Evolutionary conservation across 2,329 filamentous ascomycete species (phyloP).

Genomic region (Bisporella sp.): DNA sequence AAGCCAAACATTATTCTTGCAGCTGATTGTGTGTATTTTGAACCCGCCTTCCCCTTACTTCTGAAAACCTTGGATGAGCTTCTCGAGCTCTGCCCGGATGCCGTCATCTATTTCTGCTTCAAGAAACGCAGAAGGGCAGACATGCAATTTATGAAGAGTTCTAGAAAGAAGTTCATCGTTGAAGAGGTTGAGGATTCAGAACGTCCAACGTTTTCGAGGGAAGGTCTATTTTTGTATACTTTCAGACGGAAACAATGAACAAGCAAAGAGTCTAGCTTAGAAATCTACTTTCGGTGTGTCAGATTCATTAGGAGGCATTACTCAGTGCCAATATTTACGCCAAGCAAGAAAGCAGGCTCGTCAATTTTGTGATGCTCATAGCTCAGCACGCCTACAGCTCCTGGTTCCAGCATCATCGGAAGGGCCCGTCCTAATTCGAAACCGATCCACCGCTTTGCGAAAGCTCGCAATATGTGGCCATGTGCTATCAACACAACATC

Average conservation of each 20-base stretch:
- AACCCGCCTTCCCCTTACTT: constrained; percentile 86
- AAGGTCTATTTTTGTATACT: constrained; percentile 54
- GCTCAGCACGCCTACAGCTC: constrained; percentile 31
- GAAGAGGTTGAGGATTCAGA: constrained; percentile 57
- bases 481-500: constrained; percentile 43
- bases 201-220: constrained; percentile 46
- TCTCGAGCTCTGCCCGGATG: constrained; percentile 61
- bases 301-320: neutral
- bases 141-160: constrained; percentile 65
- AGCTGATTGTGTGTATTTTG: constrained; percentile 95
- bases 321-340: constrained; percentile 26
- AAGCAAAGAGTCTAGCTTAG: neutral
- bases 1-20: constrained; percentile 81
- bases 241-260: constrained; percentile 37
- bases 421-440: constrained; percentile 30
- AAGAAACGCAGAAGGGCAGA: constrained; percentile 84
- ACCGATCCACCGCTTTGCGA: constrained; percentile 47
- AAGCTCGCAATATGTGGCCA: constrained; percentile 45
- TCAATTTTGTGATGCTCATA: constrained; percentile 31
- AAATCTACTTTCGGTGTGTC: neutral
- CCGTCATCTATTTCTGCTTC: constrained; percentile 77
- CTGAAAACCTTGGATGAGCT: constrained; percentile 71
- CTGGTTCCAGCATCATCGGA: constrained; percentile 32
- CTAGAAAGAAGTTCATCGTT: constrained; percentile 59
- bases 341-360: constrained; percentile 30